Evolutionary conservation across 1,284 basidiomycete genomes (phyloP).

Genomic region (Trichosporon coremiiforme): DNA sequence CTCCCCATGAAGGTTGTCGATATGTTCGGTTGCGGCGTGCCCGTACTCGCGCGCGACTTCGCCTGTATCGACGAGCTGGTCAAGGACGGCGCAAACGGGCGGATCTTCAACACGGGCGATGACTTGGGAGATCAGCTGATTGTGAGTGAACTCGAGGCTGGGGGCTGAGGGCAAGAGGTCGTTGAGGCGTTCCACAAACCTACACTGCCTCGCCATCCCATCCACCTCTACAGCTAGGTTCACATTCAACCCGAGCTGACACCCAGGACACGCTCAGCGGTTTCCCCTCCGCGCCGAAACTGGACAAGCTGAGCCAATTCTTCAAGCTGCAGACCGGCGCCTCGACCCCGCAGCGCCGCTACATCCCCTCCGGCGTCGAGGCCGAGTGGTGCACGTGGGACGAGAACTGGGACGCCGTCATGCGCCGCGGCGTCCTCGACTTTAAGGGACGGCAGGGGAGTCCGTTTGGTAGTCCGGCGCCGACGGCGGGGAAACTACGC

Average conservation of each 20-base stretch:
- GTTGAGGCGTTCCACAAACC: too few relatives aligned
- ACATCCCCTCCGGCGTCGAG: slow-evolving; percentile 24
- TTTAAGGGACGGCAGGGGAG: slow-evolving; percentile 13
- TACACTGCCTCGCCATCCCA: too few relatives aligned
- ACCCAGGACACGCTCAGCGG: slow-evolving; percentile 63
- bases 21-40: slow-evolving; percentile 96
- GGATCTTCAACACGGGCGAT: slow-evolving; percentile 70
- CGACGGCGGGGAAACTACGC: neutral
- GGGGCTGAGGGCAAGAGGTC: neutral
- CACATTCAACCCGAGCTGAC: slow-evolving; percentile 7
- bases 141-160: slow-evolving; percentile 57
- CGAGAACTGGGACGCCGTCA: slow-evolving; percentile 74
- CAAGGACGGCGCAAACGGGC: slow-evolving; percentile 78
- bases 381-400: slow-evolving; percentile 73
- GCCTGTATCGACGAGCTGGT: slow-evolving; percentile 86
- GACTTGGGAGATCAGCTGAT: slow-evolving; percentile 74
- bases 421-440: slow-evolving; percentile 50
- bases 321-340: slow-evolving; percentile 26
- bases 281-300: slow-evolving; percentile 64
- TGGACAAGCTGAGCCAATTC: slow-evolving; percentile 60
- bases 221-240: neutral
- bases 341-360: slow-evolving; percentile 28
- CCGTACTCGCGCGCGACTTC: slow-evolving; percentile 88
- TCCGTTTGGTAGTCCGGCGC: neutral
- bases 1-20: slow-evolving; percentile 99